These are phyloP conservation scores for Cerioporus squamosus DNA, from an alignment of 1,284 basidiomycete species.

Conservation along the genomic window DNA sequence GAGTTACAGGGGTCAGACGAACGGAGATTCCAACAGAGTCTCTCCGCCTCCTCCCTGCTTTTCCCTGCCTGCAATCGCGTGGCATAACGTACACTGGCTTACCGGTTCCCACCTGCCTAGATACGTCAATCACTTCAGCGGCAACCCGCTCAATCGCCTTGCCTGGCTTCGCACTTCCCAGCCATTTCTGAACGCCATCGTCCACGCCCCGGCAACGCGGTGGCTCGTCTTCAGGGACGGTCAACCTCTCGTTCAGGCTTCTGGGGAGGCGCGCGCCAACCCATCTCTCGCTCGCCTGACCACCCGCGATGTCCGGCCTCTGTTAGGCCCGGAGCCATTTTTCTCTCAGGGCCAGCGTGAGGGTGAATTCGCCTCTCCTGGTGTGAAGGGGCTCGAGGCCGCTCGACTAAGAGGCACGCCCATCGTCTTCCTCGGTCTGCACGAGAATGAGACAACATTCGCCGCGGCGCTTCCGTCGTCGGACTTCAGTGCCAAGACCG, in stretches of 20 bases:
- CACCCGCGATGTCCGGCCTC: slow-evolving; percentile 53
- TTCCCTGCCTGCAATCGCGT: slow-evolving; percentile 4
- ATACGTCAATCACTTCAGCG: slow-evolving; percentile 68
- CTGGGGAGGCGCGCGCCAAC: slow-evolving; percentile 15
- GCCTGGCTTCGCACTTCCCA: slow-evolving; percentile 83
- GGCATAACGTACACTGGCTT: slow-evolving; percentile 12
- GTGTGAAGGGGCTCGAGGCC: slow-evolving; percentile 59
- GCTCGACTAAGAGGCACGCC: slow-evolving; percentile 61
- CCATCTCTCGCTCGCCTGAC: slow-evolving; percentile 53
- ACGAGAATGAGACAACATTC: slow-evolving; percentile 56
- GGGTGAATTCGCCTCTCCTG: slow-evolving; percentile 48
- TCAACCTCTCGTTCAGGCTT: slow-evolving; percentile 58
- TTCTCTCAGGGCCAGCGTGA: slow-evolving; percentile 70
- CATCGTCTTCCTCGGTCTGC: slow-evolving; percentile 79
- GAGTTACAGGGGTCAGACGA: not conserved
- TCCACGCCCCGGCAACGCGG: slow-evolving; percentile 58
- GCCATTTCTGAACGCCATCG: slow-evolving; percentile 71
- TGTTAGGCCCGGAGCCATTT: slow-evolving; percentile 52
- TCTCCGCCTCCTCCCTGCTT: not conserved
- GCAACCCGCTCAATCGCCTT: slow-evolving; percentile 84
- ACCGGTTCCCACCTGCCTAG: slow-evolving; percentile 25
- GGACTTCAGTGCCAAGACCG: slow-evolving; percentile 53
- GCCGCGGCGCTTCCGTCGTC: slow-evolving; percentile 61
- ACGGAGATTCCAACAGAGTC: not conserved
- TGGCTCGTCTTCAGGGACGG: slow-evolving; percentile 81